Evolutionary conservation across 129 eudicot species (phyloP), one percentile per base, ranked within the genome.

Genomic region (Tanacetum coccineum): DNA sequence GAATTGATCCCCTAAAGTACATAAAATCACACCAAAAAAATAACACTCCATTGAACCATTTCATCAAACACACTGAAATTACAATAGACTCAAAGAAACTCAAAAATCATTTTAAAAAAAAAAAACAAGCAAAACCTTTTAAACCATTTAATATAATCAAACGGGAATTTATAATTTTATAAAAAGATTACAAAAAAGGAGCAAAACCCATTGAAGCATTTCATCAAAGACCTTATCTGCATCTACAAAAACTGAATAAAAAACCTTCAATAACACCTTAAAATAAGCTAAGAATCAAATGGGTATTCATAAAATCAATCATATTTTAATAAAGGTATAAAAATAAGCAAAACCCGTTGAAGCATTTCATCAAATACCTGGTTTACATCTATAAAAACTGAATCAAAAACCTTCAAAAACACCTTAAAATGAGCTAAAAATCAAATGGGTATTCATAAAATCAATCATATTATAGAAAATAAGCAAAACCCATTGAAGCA

Each of bases 201-300:
- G 42, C 45, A 12, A 54, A 67, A 54, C 48, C 10, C 66, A 53
- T 36, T 50, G 3, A 14, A 47, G 65, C 77, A 73, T 63, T 70
- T 70, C 75, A 46, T 25, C 75, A 70, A 70, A 70, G 55, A n/a
- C n/a, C n/a, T n/a, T n/a, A n/a, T n/a, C n/a, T n/a, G n/a, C 44
- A 19, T 56, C 28, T 70, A 0, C 74, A 70, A 22, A 9, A 70
- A n/a, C n/a, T n/a, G n/a, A n/a, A n/a, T n/a, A n/a, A n/a, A 53
- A 53, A 19, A 56, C 47, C 67, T 30, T 59, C 72, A 46, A 66
- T 65, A 74, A 59, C 26, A 50, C 48, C 46, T 66, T 44, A 56
- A 65, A 47, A 30, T 19, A 6, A 56, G 15, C 67, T 50, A 65
- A 50, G 2, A 45, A 46, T 49, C 44, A 61, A 59, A 18, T 25